Conservation (phyloP, 768 basidiomycete species). For the Mycena haematopus region DNA sequence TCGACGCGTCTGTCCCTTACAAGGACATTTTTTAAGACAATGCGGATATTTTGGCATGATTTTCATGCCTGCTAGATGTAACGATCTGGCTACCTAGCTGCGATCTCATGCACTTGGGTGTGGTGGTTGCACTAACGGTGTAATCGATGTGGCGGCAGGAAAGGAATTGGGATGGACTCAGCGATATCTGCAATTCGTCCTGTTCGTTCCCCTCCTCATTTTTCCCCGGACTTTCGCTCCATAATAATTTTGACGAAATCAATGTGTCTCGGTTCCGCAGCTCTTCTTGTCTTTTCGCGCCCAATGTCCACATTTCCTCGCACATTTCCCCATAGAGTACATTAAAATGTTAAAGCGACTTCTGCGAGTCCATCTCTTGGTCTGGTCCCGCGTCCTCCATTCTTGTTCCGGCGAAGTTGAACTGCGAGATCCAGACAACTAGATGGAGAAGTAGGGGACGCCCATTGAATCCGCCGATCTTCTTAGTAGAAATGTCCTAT, state of each 20-base stretch:
- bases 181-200: neutral
- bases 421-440: conserved; percentile 4
- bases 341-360: neutral
- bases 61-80: too few species aligned
- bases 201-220: neutral
- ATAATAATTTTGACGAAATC: neutral
- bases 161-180: too few species aligned
- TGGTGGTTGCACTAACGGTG: too few species aligned
- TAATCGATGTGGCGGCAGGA: too few species aligned
- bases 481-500: neutral
- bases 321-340: neutral
- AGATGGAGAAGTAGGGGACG: neutral
- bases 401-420: conserved; percentile 4
- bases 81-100: too few species aligned
- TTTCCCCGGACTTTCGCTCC: neutral
- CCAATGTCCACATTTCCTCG: neutral
- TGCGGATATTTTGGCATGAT: too few species aligned
- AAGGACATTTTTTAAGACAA: too few species aligned
- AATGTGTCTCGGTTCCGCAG: neutral
- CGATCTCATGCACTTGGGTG: too few species aligned
- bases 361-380: neutral
- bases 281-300: neutral
- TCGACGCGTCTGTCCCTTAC: too few species aligned
- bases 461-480: neutral
- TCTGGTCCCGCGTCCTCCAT: neutral